Conservation (phyloP, 2,329 filamentous ascomycete species). For the Colletotrichum cereale region DNA sequence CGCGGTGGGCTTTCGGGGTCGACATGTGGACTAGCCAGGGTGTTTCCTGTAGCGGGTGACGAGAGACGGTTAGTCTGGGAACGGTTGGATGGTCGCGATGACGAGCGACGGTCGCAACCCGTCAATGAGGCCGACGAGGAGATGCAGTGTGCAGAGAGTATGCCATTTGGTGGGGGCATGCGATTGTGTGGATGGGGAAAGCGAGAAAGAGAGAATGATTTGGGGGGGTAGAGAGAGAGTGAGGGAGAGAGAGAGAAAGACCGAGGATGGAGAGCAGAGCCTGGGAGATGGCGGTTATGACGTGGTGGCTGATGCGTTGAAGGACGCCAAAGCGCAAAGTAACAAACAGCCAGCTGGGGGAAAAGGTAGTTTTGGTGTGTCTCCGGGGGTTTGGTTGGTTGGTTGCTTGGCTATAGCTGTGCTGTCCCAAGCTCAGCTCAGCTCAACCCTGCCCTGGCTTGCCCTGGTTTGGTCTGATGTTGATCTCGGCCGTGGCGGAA, state of each 20-base stretch:
- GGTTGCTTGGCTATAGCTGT: conserved; percentile 5
- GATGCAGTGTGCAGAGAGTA: neutral
- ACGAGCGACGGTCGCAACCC: neutral
- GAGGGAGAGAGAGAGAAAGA: neutral
- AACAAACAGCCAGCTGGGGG: neutral
- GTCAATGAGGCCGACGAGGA: conserved; percentile 10
- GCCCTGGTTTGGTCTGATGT: neutral
- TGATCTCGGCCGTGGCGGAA: conserved; percentile 15
- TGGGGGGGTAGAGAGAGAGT: neutral
- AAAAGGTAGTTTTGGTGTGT: neutral
- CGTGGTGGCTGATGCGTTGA: conserved; percentile 35
- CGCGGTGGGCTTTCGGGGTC: conserved; percentile 56
- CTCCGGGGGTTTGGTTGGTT: neutral
- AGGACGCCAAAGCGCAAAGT: conserved; percentile 29
- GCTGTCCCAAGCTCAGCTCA: conserved; percentile 19
- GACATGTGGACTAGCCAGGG: conserved; percentile 69
- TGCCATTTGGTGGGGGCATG: conserved; percentile 11
- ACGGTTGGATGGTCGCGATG: neutral
- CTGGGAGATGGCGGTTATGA: conserved; percentile 20
- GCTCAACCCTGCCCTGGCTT: neutral
- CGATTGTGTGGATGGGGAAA: neutral
- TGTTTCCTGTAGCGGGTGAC: conserved; percentile 49
- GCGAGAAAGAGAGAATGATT: neutral
- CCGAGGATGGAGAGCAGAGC: neutral
- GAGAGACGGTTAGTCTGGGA: conserved; percentile 40